Base-by-base conservation (phyloP, 805 yeast species). In the Candida nanaspora region DNA sequence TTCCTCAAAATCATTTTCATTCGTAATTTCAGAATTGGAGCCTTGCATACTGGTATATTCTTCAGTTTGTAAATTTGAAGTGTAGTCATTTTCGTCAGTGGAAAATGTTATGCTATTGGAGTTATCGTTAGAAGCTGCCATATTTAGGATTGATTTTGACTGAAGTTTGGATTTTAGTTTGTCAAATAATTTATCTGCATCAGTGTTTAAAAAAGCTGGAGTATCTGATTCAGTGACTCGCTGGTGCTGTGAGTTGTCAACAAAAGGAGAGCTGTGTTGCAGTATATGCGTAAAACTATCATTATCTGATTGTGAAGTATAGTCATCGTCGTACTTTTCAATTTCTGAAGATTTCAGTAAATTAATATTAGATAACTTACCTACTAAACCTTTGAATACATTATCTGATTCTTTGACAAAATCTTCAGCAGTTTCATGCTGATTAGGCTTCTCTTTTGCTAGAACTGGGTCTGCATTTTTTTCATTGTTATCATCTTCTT, bases 301-400 rank as follows among this genome's bases (percentile, higher is more conserved):
- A 23, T 53, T 57, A 18, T 54, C 61, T 1, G 57, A 58, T 38
- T 57, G 58, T 1, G 62, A 56, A 3, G 62, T 57, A 33, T 49
- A 44, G 15, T 53, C 57, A 14, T 33, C 28, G 22, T 21, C 28
- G 3, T 15, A n/a, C 19, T 21, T n/a, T 8, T n/a, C 19, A 6
- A n/a, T 22, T 8, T 33, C 35, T 4, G 25, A 32, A 15, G 10
- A 19, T 19, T 18, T 32, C 8, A 19, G 21, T 13, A 34, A 10
- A n/a, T 35, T 18, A 16, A 10, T 6, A 31, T 16, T 26, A 6
- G 38, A 27, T 3, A 26, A 18, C 25, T 47, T 52, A 22, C 44
- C 39, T 3, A 46, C 45, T 11, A 48, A 35, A 2, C 45, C 52
- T 18, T 47, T 36, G 32, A 49, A 54, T 4, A 51, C 20, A 30